A percentile compares a stretch with the other conserved stretches of the same genome.
phyloP scores from a whole-genome alignment of 352 stramenopile species.

The Phytophthora uliginosa region DNA sequence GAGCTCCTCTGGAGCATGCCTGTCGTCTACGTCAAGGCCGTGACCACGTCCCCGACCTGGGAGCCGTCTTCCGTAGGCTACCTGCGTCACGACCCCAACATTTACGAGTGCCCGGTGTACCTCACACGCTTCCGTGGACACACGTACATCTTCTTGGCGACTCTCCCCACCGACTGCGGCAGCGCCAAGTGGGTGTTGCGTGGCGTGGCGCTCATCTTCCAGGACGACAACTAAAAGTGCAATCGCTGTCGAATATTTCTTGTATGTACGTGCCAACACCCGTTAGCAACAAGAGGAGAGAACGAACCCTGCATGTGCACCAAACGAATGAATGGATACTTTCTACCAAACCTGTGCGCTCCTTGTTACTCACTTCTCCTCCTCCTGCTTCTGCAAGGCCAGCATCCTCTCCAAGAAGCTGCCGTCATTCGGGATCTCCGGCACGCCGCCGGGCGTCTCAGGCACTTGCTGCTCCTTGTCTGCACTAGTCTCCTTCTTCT shows the following conservation, averaged over 20 bases:
- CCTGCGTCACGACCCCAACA: conserved; percentile 91
- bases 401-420: conserved; percentile 85
- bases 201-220: conserved; percentile 95
- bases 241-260: conserved; percentile 13
- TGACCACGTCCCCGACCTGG: conserved; percentile 94
- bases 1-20: conserved; percentile 94
- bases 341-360: conserved; percentile 5
- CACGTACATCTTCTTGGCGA: conserved; percentile 98
- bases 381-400: conserved; percentile 60
- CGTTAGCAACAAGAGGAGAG: conserved; percentile 13
- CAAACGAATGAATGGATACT: conserved; percentile 10
- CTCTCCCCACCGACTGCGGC: conserved; percentile 93
- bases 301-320: conserved; percentile 17
- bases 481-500: conserved; percentile 22
- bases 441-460: conserved; percentile 76
- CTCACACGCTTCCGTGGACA: conserved; percentile 97
- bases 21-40: conserved; percentile 97
- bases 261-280: conserved; percentile 14
- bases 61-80: conserved; percentile 97
- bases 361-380: conserved; percentile 23
- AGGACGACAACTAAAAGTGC: conserved; percentile 93
- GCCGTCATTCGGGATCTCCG: conserved; percentile 85
- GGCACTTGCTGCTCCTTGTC: conserved; percentile 35
- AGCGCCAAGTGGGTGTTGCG: conserved; percentile 96
- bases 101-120: conserved; percentile 98